Conservation (phyloP, 805 yeast species). For the Candida sithepensis region DNA sequence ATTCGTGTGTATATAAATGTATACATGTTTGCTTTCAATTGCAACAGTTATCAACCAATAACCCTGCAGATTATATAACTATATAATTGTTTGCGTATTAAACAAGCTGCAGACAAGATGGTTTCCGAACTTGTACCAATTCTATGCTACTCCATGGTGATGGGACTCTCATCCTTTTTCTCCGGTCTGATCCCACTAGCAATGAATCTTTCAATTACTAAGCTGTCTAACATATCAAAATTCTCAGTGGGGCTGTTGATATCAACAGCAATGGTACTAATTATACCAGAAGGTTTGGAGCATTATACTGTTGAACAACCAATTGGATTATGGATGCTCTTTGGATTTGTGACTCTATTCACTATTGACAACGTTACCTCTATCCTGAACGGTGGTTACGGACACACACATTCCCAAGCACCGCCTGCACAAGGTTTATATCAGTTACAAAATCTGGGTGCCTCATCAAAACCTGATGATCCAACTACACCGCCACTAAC, state of each 20-base stretch:
- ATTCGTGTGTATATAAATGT: too few species aligned
- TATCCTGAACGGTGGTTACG: conserved; percentile 5
- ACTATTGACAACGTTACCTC: conserved; percentile 37
- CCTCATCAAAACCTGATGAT: neutral
- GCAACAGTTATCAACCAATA: too few species aligned
- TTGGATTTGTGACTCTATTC: conserved; percentile 55
- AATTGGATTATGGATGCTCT: conserved; percentile 46
- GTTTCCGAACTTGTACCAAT: conserved; percentile 13
- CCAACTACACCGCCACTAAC: neutral
- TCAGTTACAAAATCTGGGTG: neutral
- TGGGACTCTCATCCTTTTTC: conserved; percentile 25
- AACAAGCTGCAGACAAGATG: too few species aligned
- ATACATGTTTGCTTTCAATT: too few species aligned
- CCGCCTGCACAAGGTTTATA: neutral
- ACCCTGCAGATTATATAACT: too few species aligned
- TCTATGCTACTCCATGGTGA: conserved; percentile 17
- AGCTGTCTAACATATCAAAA: conserved; percentile 39
- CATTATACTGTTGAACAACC: conserved; percentile 23
- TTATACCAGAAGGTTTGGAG: conserved; percentile 65
- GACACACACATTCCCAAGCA: neutral
- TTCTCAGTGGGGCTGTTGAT: conserved; percentile 59
- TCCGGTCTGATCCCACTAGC: conserved; percentile 29
- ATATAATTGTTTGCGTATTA: too few species aligned
- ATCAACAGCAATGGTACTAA: conserved; percentile 55
- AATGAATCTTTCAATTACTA: conserved; percentile 20